Evolutionary conservation across 805 yeast genomes (phyloP), one percentile per base, ranked within the genome.

Genomic region (Candida fluviatilis): DNA sequence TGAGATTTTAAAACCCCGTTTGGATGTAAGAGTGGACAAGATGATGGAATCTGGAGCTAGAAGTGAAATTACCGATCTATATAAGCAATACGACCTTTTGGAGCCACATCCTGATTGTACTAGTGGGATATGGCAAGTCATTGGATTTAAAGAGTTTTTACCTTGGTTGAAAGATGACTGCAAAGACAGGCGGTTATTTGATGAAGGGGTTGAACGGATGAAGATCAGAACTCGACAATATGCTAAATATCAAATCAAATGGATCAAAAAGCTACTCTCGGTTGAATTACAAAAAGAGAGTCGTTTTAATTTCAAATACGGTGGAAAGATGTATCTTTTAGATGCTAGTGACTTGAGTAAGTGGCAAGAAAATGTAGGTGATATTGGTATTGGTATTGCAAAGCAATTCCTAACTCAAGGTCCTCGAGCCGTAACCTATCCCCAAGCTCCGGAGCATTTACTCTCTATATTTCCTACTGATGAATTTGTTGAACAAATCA

Each of bases 111-210:
- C 83, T 7, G 80, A 72, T 41, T 62, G 77, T 40, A 83, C 84
- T 38, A 66, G 73, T 41, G 98, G 98, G 2, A 74, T 91, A 0
- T 89, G 89, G 89, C 98, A 93, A 62, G 96, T 86, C 1, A 86
- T 91, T 51, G 98, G 98, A 1, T 93, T 86, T 60, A 86, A 87
- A 55, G 96, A 88, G 52, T 88, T 88, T 53, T 53, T 86, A 26
- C 91, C 95, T 1, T 87, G 84, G 84, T 49, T 78, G 17, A 55
- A 56, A 39, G 49, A 50, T 38, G 44, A 30, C 31, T 18, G 26
- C 7, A 45, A 44, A 4, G 48, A 50, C 4, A 42, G 50, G 4
- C 30, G 16, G 4, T 35, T 47, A 12, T 71, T 73, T 37, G 54
- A 54, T 3, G 65, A 61, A 3, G 78, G 91, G 7, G 63, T 82